Conservation (phyloP, 1,284 basidiomycete genomes). For the Neolentinus lepideus region DNA sequence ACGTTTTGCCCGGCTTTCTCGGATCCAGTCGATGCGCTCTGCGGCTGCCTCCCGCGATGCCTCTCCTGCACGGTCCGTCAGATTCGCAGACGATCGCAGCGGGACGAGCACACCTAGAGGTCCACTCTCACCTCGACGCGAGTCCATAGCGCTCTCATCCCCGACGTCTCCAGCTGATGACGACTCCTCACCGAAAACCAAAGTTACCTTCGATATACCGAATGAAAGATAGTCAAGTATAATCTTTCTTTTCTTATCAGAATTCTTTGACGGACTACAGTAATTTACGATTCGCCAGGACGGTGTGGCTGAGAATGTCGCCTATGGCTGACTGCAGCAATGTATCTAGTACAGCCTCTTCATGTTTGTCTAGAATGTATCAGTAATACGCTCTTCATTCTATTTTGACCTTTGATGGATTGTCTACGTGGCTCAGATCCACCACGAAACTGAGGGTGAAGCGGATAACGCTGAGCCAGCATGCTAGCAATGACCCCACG, state of each 20-base stretch:
- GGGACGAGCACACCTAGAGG: slow-evolving; percentile 3
- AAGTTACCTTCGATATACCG: slow-evolving; percentile 1
- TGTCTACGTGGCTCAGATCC: neutral
- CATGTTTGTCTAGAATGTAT: neutral
- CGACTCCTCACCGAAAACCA: neutral
- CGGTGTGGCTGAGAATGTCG: neutral
- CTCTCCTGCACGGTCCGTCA: slow-evolving; percentile 13
- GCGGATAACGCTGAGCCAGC: slow-evolving; percentile 1
- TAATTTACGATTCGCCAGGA: neutral
- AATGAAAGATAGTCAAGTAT: neutral
- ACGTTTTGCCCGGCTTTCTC: neutral
- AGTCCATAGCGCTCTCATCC: neutral
- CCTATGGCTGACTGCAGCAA: neutral
- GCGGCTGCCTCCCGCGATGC: slow-evolving; percentile 5
- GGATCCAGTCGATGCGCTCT: neutral
- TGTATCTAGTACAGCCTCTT: neutral
- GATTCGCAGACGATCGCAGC: slow-evolving; percentile 11
- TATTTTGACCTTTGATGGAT: neutral
- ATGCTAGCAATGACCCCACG: slow-evolving; percentile 6
- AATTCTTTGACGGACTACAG: neutral
- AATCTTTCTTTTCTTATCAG: neutral
- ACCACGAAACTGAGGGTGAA: neutral
- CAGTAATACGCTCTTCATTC: neutral
- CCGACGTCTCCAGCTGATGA: neutral
- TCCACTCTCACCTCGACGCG: neutral